These are phyloP conservation scores for Fallopia convolvulus DNA, from an alignment of 148 eudicot species.

Conservation along the genomic window DNA sequence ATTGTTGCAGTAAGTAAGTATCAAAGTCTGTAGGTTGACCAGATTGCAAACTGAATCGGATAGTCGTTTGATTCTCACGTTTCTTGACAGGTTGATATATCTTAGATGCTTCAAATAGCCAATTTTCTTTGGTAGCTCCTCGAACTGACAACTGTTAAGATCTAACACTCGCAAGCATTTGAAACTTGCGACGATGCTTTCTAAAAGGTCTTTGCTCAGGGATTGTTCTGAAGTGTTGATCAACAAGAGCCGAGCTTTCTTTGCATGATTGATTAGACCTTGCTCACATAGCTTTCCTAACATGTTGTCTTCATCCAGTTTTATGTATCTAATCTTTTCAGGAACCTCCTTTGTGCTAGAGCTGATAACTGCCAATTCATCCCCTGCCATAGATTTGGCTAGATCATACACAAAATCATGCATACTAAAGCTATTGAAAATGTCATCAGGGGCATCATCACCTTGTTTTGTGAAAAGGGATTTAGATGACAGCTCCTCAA, in stretches of 20 bases:
- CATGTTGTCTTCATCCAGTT: neutral
- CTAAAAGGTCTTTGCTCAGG: neutral
- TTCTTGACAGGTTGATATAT: neutral
- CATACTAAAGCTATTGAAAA: neutral
- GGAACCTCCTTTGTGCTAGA: neutral
- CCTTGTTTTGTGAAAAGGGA: constrained; percentile 2
- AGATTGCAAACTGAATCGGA: neutral
- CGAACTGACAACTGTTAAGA: neutral
- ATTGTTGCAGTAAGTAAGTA: neutral
- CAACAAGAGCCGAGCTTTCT: neutral
- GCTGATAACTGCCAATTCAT: neutral
- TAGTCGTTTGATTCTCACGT: neutral
- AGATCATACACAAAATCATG: constrained; percentile 9
- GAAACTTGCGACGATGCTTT: neutral
- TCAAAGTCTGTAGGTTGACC: neutral
- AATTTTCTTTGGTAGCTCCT: neutral
- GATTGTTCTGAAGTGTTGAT: neutral
- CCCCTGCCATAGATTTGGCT: neutral
- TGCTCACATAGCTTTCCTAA: neutral
- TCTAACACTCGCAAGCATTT: neutral
- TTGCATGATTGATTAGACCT: neutral
- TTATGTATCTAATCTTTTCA: neutral
- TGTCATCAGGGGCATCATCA: neutral
- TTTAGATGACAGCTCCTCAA: neutral
- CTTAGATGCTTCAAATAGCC: neutral